Base-by-base conservation (phyloP, 768 basidiomycete genomes). In the Fomitopsis pulvina region DNA sequence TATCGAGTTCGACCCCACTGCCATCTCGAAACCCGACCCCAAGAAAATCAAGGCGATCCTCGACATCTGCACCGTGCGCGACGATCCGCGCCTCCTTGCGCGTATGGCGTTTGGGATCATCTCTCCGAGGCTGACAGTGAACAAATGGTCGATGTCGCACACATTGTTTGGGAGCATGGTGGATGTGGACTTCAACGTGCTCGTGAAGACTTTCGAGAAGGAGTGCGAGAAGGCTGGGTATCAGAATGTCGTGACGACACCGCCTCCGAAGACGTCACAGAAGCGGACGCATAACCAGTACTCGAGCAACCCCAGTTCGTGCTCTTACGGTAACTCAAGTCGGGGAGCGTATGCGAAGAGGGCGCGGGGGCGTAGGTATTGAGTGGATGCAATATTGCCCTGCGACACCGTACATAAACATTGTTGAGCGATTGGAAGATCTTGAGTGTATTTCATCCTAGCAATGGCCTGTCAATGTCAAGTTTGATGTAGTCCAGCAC, bases 81-180 rank as follows among this genome's bases (percentile, higher is more conserved):
- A 76, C 48, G 75, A 76, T 48, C 70, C 74, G 22, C 72, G 73
- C 5, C 62, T 76, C 27, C 63, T 78, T n/a, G 74, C 76, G 1
- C 70, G 75, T 7, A 66, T 75, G 65, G 76, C 75, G 4, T 78
- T 77, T 48, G 76, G 76, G 7, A 69, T 78, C 41, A 68, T 69
- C 1, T 74, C 72, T 18, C 72, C 72, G 2, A 66, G 76, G 1
- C 62, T 77, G 20, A 72, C 74, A 1, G 58, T 57, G 2, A 59
- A 67, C 52, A 75, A 73, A 51, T 70, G 73, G 62, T 67, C 70
- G 2, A 66, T 63, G 5, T 54, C 53, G 29, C 69, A 75, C 50
- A 66, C 69, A n/a, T 58, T 73, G 11, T 75, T 76, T 42, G 74
- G 72, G 0, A 69, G 65, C 48, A 74, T 75, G 69, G 66, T 60